These are phyloP conservation scores for Brassica incana DNA, from an alignment of 345 rosid species.

Conservation along the genomic window DNA sequence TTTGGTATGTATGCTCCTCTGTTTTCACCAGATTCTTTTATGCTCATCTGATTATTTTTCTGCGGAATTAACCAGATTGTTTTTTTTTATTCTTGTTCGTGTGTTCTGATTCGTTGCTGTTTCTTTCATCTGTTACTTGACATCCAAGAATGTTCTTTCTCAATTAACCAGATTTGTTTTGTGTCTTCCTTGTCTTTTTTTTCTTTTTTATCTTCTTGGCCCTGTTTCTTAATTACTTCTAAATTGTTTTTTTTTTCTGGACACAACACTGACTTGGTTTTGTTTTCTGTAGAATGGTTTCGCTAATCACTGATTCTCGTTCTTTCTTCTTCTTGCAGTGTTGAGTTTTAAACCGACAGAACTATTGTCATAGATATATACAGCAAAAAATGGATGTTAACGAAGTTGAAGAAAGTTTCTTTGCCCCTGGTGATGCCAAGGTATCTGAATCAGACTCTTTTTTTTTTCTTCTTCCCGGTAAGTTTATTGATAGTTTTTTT, in stretches of 20 bases:
- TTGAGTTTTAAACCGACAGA: conserved; percentile 44
- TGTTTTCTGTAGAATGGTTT: neutral
- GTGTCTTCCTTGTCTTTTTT: neutral
- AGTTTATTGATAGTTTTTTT: neutral
- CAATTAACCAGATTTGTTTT: neutral
- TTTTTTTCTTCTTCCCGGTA: neutral
- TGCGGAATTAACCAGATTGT: neutral
- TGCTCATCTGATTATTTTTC: neutral
- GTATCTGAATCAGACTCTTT: conserved; percentile 41
- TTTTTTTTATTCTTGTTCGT: neutral
- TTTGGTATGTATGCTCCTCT: conserved; percentile 24
- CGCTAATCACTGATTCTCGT: neutral
- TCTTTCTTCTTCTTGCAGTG: conserved; percentile 10
- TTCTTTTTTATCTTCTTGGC: neutral
- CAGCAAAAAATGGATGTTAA: conserved; percentile 62
- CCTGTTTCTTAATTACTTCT: conserved; percentile 13
- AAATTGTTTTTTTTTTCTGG: neutral
- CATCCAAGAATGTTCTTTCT: conserved; percentile 24
- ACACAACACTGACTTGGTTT: neutral
- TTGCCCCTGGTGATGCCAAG: conserved; percentile 94
- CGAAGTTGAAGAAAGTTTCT: conserved; percentile 87
- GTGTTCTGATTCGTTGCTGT: conserved; percentile 25
- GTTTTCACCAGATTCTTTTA: conserved; percentile 4
- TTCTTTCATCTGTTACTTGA: conserved; percentile 23
- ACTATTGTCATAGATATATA: conserved; percentile 34